phyloP scores from a whole-genome alignment of 2,329 filamentous ascomycete species.

The Pseudocercospora crystallina region DNA sequence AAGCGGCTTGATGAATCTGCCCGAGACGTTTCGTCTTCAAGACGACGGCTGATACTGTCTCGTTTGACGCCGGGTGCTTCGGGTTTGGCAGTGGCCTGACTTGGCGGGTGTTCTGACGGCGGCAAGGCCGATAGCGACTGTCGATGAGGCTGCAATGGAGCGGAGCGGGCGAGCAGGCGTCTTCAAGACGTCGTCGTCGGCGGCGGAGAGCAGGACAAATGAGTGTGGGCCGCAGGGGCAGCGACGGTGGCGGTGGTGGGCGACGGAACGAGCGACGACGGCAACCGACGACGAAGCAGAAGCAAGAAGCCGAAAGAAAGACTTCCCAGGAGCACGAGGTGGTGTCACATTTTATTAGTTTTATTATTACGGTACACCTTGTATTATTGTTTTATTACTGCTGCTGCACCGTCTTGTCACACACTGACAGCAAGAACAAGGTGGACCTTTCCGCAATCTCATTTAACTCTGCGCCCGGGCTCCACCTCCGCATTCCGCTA shows the following conservation, averaged over 20 bases:
- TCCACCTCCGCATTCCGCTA: too few species aligned
- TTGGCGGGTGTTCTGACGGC: constrained; percentile 2
- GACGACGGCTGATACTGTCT: constrained; percentile 22
- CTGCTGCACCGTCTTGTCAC: too few species aligned
- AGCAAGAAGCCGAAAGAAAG: too few species aligned
- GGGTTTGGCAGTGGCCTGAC: neutral
- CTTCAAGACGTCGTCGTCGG: constrained; percentile 17
- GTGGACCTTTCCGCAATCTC: too few species aligned
- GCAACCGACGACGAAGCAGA: too few species aligned
- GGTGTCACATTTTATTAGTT: too few species aligned
- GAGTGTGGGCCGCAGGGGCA: constrained; percentile 1
- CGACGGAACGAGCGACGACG: neutral
- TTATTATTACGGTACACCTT: too few species aligned
- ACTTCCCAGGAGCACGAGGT: too few species aligned
- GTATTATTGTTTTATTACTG: too few species aligned
- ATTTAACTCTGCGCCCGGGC: too few species aligned
- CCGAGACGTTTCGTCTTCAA: constrained; percentile 17
- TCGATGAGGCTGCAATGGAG: constrained; percentile 14
- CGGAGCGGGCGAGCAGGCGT: constrained; percentile 2
- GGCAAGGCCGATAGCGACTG: constrained; percentile 6
- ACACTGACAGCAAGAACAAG: too few species aligned
- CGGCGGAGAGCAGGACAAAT: constrained; percentile 6
- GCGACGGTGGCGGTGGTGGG: neutral
- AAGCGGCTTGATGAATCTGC: constrained; percentile 10
- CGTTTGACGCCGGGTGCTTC: constrained; percentile 17